These are phyloP conservation scores for Eucalyptus cladocalyx DNA, from an alignment of 345 rosid genomes.

Conservation along the genomic window DNA sequence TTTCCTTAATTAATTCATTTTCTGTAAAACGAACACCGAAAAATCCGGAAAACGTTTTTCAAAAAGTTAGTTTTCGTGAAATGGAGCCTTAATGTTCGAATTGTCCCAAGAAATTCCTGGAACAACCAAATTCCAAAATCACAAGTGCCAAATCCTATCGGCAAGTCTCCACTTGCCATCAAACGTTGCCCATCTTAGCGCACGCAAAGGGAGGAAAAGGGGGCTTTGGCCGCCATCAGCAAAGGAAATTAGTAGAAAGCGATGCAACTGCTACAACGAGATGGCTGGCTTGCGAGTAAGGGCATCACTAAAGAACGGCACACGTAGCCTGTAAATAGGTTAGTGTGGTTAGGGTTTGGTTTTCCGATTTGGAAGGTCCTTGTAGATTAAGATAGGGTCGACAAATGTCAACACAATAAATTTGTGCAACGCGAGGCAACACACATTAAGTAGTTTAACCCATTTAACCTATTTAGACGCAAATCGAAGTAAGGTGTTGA, in stretches of 20 bases:
- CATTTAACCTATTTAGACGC: background rate
- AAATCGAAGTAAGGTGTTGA: background rate
- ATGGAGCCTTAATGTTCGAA: background rate
- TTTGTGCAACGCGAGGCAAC: background rate
- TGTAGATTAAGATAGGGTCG: background rate
- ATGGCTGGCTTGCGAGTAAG: background rate
- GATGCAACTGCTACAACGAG: background rate
- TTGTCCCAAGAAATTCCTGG: background rate
- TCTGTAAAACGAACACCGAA: too few relatives aligned
- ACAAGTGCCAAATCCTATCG: background rate
- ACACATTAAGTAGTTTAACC: background rate
- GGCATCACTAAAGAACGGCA: background rate
- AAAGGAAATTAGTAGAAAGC: background rate
- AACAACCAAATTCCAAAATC: background rate
- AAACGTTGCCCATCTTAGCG: background rate
- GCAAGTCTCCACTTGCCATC: background rate
- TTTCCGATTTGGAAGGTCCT: background rate
- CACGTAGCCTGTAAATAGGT: background rate
- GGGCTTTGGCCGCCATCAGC: background rate
- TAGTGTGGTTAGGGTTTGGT: background rate
- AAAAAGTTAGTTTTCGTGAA: too few relatives aligned
- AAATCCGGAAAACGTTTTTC: too few relatives aligned
- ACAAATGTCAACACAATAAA: background rate
- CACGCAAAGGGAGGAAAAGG: background rate
- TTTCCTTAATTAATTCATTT: too few relatives aligned